Conservation (phyloP, 1,284 basidiomycete genomes). For the Ustilago lituana region DNA sequence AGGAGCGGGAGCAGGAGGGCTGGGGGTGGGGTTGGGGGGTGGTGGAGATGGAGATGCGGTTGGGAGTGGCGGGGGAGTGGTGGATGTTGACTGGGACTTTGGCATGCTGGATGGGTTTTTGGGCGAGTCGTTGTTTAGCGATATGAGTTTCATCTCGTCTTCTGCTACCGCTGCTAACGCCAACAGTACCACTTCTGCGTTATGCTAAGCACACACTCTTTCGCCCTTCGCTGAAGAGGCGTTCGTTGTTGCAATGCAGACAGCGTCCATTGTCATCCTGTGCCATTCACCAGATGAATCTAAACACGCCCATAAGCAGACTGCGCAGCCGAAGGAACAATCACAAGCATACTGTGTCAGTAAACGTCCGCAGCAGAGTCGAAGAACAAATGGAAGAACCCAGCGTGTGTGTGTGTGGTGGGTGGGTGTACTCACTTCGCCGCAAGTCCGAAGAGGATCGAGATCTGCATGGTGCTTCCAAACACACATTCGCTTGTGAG, state of each 20-base stretch:
- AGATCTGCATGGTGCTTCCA: constrained; percentile 39
- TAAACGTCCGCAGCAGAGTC: background rate
- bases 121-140: constrained; percentile 43
- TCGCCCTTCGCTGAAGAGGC: no score
- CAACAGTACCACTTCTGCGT: no score
- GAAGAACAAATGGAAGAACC: background rate
- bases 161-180: constrained; percentile 8
- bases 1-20: background rate
- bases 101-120: constrained; percentile 45
- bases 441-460: constrained; percentile 30
- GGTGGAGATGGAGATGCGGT: background rate
- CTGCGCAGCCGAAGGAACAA: constrained; percentile 1
- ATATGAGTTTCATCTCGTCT: constrained; percentile 45
- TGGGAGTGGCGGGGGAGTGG: background rate
- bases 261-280: no score
- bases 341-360: background rate
- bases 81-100: constrained; percentile 44
- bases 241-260: no score
- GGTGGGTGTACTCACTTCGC: constrained; percentile 35
- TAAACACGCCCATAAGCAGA: constrained; percentile 33
- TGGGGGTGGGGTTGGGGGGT: no score
- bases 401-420: no score
- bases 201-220: no score
- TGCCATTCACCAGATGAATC: constrained; percentile 48
- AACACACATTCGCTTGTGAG: constrained; percentile 23